Conservation (phyloP, 495 filamentous ascomycete species). For the Xylaria intraflava region DNA sequence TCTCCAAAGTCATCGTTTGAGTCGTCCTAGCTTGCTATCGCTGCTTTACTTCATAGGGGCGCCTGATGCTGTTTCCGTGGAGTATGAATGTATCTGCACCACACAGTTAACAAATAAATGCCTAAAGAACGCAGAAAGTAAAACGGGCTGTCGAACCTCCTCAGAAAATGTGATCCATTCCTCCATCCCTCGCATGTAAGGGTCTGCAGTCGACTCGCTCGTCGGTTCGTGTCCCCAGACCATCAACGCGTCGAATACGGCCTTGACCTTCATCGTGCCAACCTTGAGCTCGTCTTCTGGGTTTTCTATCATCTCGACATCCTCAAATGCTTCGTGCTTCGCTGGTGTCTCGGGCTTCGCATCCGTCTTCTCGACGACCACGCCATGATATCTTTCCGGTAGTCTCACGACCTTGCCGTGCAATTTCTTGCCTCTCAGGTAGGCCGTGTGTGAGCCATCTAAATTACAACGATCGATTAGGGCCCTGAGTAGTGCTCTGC, state of each 20-base stretch:
- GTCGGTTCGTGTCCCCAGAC: constrained; percentile 74
- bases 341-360: constrained; percentile 20
- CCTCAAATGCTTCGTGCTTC: constrained; percentile 19
- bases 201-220: constrained; percentile 44
- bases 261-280: constrained; percentile 55
- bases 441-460: constrained; percentile 51
- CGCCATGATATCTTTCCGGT: constrained; percentile 69
- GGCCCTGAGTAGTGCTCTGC: not conserved
- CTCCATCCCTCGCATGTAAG: constrained; percentile 57
- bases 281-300: constrained; percentile 42
- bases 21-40: not conserved
- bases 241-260: constrained; percentile 68
- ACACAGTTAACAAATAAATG: not conserved
- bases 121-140: not conserved
- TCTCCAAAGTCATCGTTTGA: not conserved
- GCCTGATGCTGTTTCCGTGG: constrained; percentile 3
- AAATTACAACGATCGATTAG: not conserved
- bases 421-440: constrained; percentile 81
- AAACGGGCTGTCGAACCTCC: constrained; percentile 26
- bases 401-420: constrained; percentile 59
- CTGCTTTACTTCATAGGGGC: not conserved
- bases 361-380: constrained; percentile 31
- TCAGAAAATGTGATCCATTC: constrained; percentile 83
- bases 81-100: constrained; percentile 25
- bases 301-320: constrained; percentile 36